These are phyloP conservation scores for Malus hybrid DNA, from an alignment of 331 rosid genomes.

Conservation along the genomic window DNA sequence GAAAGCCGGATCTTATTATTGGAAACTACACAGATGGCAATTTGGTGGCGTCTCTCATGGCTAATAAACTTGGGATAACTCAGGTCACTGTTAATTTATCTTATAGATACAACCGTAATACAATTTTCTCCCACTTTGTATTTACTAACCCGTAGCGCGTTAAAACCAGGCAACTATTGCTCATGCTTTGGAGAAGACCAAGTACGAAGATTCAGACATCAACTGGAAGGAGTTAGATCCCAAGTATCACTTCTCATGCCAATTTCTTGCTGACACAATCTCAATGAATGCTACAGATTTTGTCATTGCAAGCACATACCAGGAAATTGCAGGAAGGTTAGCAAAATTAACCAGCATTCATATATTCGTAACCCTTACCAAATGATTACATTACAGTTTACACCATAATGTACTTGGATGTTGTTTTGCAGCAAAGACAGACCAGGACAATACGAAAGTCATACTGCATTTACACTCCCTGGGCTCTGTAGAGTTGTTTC, in stretches of 20 bases:
- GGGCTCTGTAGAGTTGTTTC: slow-evolving; percentile 92
- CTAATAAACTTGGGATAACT: slow-evolving; percentile 75
- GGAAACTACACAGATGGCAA: slow-evolving; percentile 95
- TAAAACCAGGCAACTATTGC: slow-evolving; percentile 73
- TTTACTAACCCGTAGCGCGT: background rate
- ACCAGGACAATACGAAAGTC: slow-evolving; percentile 93
- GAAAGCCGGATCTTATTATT: slow-evolving; percentile 72
- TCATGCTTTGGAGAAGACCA: slow-evolving; percentile 91
- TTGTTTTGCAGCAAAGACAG: slow-evolving; percentile 68
- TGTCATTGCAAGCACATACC: slow-evolving; percentile 87
- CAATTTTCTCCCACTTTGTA: background rate
- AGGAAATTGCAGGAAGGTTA: slow-evolving; percentile 94
- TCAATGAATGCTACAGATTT: slow-evolving; percentile 93
- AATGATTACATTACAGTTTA: background rate
- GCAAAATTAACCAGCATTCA: slow-evolving; percentile 5
- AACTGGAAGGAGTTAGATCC: slow-evolving; percentile 90
- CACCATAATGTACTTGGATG: background rate
- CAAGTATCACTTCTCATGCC: slow-evolving; percentile 87
- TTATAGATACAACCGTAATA: background rate
- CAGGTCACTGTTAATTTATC: slow-evolving; percentile 40
- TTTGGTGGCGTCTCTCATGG: slow-evolving; percentile 78
- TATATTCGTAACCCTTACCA: background rate
- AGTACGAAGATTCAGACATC: slow-evolving; percentile 83
- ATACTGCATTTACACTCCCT: slow-evolving; percentile 79
- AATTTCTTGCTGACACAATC: slow-evolving; percentile 76